Evolutionary conservation across 2,329 filamentous ascomycete genomes (phyloP).

Genomic region (Neonectria magnoliae): DNA sequence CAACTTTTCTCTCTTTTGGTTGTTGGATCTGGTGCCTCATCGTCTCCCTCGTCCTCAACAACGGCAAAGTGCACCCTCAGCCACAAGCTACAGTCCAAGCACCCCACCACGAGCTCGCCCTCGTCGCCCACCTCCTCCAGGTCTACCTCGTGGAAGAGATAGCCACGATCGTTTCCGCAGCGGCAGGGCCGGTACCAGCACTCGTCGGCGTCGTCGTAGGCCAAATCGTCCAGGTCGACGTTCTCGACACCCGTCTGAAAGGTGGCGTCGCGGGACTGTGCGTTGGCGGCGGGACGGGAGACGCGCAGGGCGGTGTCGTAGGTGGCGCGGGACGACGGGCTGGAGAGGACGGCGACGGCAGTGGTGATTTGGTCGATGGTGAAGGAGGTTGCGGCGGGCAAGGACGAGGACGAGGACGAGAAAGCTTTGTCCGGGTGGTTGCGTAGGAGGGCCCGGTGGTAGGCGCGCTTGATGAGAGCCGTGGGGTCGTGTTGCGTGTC

Average conservation of each 20-base stretch:
- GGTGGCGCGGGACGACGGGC: slow-evolving; percentile 56
- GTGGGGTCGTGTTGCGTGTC: slow-evolving; percentile 54
- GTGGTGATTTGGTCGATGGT: slow-evolving; percentile 72
- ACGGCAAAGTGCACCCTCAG: slow-evolving; percentile 71
- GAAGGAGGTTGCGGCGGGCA: slow-evolving; percentile 44
- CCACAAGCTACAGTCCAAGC: slow-evolving; percentile 74
- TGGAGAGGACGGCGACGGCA: slow-evolving; percentile 67
- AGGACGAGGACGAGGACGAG: slow-evolving; percentile 24
- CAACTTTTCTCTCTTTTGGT: slow-evolving; percentile 38
- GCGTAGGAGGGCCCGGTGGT: slow-evolving; percentile 70
- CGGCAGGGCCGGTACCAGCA: slow-evolving; percentile 69
- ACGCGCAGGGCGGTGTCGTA: slow-evolving; percentile 64
- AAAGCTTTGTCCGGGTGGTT: slow-evolving; percentile 71
- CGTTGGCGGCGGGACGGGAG: slow-evolving; percentile 35
- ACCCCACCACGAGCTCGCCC: slow-evolving; percentile 71
- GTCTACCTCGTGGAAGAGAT: slow-evolving; percentile 66
- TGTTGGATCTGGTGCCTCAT: slow-evolving; percentile 18
- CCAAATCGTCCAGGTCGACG: slow-evolving; percentile 72
- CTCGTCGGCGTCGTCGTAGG: slow-evolving; percentile 58
- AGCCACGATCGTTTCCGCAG: slow-evolving; percentile 71
- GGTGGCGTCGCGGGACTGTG: slow-evolving; percentile 32
- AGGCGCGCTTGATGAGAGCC: slow-evolving; percentile 68
- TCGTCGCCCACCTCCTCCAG: slow-evolving; percentile 67
- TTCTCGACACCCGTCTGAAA: slow-evolving; percentile 71
- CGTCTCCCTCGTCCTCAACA: slow-evolving; percentile 50